Conservation (phyloP, 805 yeast species). For the Starmerella apicola region DNA sequence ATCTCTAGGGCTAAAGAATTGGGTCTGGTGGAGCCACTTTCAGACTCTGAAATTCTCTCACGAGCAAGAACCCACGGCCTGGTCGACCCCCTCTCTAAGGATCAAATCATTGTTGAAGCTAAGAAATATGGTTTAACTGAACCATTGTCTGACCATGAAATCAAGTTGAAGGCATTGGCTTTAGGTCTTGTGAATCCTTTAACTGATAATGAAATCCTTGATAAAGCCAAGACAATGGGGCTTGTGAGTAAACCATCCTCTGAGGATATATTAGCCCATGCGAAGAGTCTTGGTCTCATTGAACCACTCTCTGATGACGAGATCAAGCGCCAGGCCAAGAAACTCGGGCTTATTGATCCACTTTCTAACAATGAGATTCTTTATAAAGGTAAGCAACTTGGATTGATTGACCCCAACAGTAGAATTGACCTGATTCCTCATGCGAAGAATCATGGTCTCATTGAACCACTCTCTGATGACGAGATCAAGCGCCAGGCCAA, state of each 20-base stretch:
- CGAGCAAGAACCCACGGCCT: conserved; percentile 20
- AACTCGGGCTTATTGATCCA: conserved; percentile 14
- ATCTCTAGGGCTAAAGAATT: conserved; percentile 10
- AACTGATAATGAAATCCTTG: conserved; percentile 28
- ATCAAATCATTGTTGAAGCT: conserved; percentile 14
- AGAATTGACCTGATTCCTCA: conserved; percentile 7
- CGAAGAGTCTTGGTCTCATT: conserved; percentile 60
- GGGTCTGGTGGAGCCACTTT: conserved; percentile 16
- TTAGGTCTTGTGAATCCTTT: conserved; percentile 10
- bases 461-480: conserved; percentile 11
- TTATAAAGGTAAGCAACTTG: conserved; percentile 9
- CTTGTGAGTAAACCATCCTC: conserved; percentile 32
- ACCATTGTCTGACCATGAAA: conserved; percentile 1
- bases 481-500: conserved; percentile 47
- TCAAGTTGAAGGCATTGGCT: conserved; percentile 20
- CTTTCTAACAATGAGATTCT: conserved; percentile 5
- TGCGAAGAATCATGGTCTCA: conserved; percentile 22
- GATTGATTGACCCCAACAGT: conserved; percentile 10
- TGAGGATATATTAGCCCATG: conserved; percentile 29
- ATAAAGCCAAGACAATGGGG: conserved; percentile 22
- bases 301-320: conserved; percentile 23
- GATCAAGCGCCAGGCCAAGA: conserved; percentile 8
- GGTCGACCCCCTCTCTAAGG: conserved; percentile 8
- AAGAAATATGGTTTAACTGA: conserved; percentile 17
- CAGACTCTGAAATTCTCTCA: conserved; percentile 5